phyloP scores from a whole-genome alignment of 2,329 filamentous ascomycete genomes.

The Dothideomycetes sp. region DNA sequence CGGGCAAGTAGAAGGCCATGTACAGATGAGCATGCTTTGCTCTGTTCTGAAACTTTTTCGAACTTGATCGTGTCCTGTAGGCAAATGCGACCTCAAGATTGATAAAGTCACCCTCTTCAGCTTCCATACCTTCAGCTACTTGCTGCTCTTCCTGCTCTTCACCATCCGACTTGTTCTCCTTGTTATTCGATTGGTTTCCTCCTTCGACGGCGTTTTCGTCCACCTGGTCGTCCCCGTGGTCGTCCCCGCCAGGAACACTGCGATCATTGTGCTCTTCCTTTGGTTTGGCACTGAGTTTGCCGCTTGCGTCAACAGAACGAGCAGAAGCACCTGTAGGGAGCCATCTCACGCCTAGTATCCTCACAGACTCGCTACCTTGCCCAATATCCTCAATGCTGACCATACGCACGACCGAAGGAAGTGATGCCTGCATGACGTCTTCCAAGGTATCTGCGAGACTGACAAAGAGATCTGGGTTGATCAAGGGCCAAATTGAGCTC shows the following conservation, averaged over 20 bases:
- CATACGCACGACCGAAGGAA: conserved; percentile 54
- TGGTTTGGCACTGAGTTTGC: conserved; percentile 41
- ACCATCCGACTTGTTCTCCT: conserved; percentile 29
- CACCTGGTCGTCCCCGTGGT: conserved; percentile 34
- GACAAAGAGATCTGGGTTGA: conserved; percentile 66
- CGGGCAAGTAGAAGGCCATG: conserved; percentile 61
- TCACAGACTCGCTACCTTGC: conserved; percentile 61
- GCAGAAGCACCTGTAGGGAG: conserved; percentile 61
- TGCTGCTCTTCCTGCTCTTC: conserved; percentile 26
- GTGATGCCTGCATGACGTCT: conserved; percentile 70
- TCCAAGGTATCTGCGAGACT: conserved; percentile 62
- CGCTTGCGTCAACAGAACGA: conserved; percentile 49
- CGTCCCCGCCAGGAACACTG: conserved; percentile 38
- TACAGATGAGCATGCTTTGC: conserved; percentile 65
- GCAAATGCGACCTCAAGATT: conserved; percentile 69
- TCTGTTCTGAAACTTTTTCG: conserved; percentile 51
- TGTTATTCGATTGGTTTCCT: conserved; percentile 27
- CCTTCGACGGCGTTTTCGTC: conserved; percentile 29
- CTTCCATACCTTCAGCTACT: conserved; percentile 56
- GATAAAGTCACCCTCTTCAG: conserved; percentile 68
- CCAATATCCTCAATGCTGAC: conserved; percentile 60
- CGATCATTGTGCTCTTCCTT: conserved; percentile 43
- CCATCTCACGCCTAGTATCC: conserved; percentile 64
- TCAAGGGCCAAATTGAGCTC: conserved; percentile 60
- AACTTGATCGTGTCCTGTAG: conserved; percentile 55